Evolutionary conservation across 805 yeast genomes (phyloP).

Genomic region (Priceomyces fermenticarens): DNA sequence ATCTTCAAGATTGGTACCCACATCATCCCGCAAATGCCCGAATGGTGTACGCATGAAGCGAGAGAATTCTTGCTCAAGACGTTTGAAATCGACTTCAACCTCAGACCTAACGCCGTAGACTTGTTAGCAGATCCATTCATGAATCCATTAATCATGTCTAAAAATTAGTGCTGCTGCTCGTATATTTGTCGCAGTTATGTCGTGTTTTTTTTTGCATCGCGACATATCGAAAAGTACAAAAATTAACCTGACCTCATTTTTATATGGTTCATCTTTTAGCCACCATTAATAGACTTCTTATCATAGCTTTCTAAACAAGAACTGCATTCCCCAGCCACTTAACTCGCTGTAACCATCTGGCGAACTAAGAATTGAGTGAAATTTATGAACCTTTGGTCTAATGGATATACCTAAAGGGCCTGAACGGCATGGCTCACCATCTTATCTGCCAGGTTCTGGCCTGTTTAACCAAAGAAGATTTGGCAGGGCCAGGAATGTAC

Average conservation of each 20-base stretch:
- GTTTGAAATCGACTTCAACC: conserved; percentile 70
- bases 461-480: too few relatives aligned
- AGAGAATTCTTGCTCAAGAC: conserved; percentile 62
- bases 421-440: too few relatives aligned
- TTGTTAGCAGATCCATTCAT: conserved; percentile 65
- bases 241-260: conserved; percentile 2
- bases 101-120: conserved; percentile 72
- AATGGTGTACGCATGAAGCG: conserved; percentile 66
- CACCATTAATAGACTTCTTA: conserved; percentile 9
- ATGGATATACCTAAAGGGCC: too few relatives aligned
- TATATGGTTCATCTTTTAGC: conserved; percentile 23
- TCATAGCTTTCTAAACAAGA: not conserved
- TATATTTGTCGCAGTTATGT: not conserved
- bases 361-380: too few relatives aligned
- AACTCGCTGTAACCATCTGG: not conserved
- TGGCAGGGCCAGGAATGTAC: too few relatives aligned
- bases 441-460: too few relatives aligned
- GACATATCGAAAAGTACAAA: not conserved
- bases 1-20: conserved; percentile 90
- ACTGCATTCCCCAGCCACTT: too few relatives aligned
- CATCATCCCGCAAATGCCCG: conserved; percentile 76
- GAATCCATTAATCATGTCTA: conserved; percentile 45
- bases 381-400: too few relatives aligned
- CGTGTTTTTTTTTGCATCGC: not conserved
- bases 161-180: conserved; percentile 9